Percentiles rank a stretch among this genome's conserved stretches.
Conservation (phyloP, 257 asterid species). For the Scutellaria baicalensis region DNA sequence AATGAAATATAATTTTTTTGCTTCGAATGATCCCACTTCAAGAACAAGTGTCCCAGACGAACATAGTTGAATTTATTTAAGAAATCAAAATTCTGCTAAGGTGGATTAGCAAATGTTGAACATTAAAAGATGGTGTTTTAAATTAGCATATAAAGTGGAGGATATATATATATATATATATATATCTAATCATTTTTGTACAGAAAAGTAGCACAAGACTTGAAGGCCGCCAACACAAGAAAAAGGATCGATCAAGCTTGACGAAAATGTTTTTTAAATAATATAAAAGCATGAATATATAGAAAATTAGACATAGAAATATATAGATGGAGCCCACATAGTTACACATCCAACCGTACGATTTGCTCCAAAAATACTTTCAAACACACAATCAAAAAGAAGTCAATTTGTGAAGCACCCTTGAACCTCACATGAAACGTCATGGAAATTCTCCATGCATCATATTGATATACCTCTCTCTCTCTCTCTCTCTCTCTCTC, state of each 20-base stretch:
- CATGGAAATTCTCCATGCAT: slow-evolving; percentile 46
- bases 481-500: background rate
- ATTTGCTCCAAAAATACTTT: slow-evolving; percentile 33
- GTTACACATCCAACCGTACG: slow-evolving; percentile 28
- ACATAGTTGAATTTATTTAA: background rate
- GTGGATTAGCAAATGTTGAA: background rate
- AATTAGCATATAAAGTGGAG: too few species aligned
- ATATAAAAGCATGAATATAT: background rate
- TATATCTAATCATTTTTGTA: too few species aligned
- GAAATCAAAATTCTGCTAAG: background rate
- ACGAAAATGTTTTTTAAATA: background rate
- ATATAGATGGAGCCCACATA: background rate
- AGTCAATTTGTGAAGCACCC: slow-evolving; percentile 26
- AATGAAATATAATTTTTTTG: background rate
- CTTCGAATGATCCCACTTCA: background rate
- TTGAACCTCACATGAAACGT: slow-evolving; percentile 49
- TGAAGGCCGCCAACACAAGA: slow-evolving; percentile 20
- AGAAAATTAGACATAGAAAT: background rate
- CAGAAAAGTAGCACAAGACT: slow-evolving; percentile 8
- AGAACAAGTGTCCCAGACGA: too few species aligned
- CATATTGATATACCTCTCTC: background rate
- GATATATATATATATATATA: too few species aligned
- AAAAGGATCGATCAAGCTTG: background rate
- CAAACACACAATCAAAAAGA: slow-evolving; percentile 24
- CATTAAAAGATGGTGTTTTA: background rate